A percentile compares a stretch with the other conserved stretches of the same genome.
phyloP scores from a whole-genome alignment of 148 eudicot species.

The Arctostaphylos glauca region DNA sequence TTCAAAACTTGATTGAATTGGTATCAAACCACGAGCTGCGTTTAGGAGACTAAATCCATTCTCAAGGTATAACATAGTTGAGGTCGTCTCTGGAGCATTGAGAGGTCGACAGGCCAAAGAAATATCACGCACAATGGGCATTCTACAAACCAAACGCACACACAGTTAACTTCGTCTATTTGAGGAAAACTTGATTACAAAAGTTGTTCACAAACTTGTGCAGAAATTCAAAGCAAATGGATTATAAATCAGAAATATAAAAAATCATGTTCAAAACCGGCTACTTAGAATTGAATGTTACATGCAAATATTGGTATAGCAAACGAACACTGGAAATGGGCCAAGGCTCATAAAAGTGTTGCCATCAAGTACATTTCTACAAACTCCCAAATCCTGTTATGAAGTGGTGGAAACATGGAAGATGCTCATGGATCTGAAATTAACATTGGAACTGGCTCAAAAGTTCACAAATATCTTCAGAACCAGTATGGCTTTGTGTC shows the following conservation, averaged over 20 bases:
- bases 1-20: slow-evolving; percentile 19
- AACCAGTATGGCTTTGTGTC: neutral
- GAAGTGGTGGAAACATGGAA: neutral
- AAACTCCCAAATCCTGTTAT: neutral
- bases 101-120: slow-evolving; percentile 12
- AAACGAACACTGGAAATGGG: neutral
- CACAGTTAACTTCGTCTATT: neutral
- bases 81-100: slow-evolving; percentile 17
- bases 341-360: neutral
- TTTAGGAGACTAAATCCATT: slow-evolving; percentile 22
- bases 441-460: neutral
- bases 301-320: neutral
- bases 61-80: slow-evolving; percentile 20
- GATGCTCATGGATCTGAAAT: neutral
- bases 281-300: neutral
- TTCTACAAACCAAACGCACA: slow-evolving; percentile 25
- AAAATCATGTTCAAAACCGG: neutral
- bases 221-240: neutral
- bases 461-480: neutral
- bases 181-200: neutral
- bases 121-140: slow-evolving; percentile 3
- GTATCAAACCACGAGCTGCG: slow-evolving; percentile 17
- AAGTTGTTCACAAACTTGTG: neutral
- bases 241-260: neutral
- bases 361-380: neutral